Evolutionary conservation across 257 asterid species (phyloP), one percentile per base, ranked within the genome.

Genomic region (Scutellaria barbata): DNA sequence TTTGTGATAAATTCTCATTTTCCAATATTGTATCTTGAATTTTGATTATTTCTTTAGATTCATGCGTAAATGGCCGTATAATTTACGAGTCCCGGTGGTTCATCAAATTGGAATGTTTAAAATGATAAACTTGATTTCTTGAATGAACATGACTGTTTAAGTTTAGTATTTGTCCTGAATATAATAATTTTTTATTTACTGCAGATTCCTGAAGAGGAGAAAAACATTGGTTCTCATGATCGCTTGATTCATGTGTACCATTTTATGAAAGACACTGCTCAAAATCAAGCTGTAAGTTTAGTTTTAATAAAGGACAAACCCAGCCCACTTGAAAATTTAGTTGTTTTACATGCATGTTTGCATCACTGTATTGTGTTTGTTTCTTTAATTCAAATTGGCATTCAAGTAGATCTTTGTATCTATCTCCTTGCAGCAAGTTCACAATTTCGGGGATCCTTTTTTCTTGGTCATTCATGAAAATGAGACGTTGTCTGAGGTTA

Each of bases 161-260:
- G 20, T 13, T 39, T 25, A 55, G 56, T 69, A 3, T 55, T 30
- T 25, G 46, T 58, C 46, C 22, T 39, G 14, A 39, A 46, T 61
- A 37, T 20, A 37, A 8, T 10, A 5, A 13, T 52, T 13, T 58
- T 56, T 16, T 66, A 59, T 63, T 67, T 48, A 10, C 57, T 78
- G 78, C 84, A 86, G 95, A 84, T 86, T 73, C 91, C 91, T 40
- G 95, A 88, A 77, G 91, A 85, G 80, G 91, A 88, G 86, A 84
- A 84, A 78, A 84, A 74, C 65, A 80, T 86, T 75, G 88, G 85
- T 70, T 84, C 87, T 66, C 78, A 53, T 53, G 84, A 78, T 81
- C 87, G 87, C 63, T 81, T 85, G 77, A 83, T 87, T 78, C 93
- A 85, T 67, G 87, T 85, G 51, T 85, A 85, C 76, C 87, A 85